Base-by-base conservation (phyloP, 768 basidiomycete genomes). In the Xerocomus spinulosus region DNA sequence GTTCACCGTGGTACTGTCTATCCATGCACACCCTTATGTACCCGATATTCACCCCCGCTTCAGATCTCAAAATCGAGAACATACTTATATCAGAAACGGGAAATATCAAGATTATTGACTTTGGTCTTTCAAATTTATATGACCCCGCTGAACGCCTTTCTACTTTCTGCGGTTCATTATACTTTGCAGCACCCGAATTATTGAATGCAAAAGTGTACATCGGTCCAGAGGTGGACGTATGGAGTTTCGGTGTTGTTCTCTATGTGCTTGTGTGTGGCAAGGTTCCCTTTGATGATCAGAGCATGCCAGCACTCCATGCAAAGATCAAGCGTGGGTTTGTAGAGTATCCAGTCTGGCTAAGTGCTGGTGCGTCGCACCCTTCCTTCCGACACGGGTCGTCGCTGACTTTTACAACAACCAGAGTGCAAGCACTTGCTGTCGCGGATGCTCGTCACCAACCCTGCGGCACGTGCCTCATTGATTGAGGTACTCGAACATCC, bases 31-130 rank as follows among this genome's bases (percentile, higher is more conserved):
- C 17, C 29, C 4, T 39, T 44, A 30, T 36, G 60, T 21, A 25
- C 30, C 48, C 46, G 13, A 17, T 39, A 33, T 40, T 51, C 44
- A 52, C 36, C 29, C 25, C 30, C 21, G n/a, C 20, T n/a, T 6
- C 35, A 66, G 86, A 99, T 73, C 85, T 99, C 56, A 99, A 99
- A 76, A 99, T 99, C 63, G 95, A 99, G 71, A 98, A 97, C 72
- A 99, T 99, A 60, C 86, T 99, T 63, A 98, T 99, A 56, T 96
- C 92, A 2, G 92, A 96, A 55, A 90, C 90, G 0, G 96, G 96
- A 10, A 98, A 97, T 71, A 98, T 98, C 77, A 99, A 98, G 78
- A 97, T 98, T 53, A 99, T 98, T 67, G 95, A 99, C 70, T 99
- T 98, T 69, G 96, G 96, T 40, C 77, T 99, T 8, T 97, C 95